Evolutionary conservation across 2,329 filamentous ascomycete genomes (phyloP).

Genomic region (Dactylella cylindrospora): DNA sequence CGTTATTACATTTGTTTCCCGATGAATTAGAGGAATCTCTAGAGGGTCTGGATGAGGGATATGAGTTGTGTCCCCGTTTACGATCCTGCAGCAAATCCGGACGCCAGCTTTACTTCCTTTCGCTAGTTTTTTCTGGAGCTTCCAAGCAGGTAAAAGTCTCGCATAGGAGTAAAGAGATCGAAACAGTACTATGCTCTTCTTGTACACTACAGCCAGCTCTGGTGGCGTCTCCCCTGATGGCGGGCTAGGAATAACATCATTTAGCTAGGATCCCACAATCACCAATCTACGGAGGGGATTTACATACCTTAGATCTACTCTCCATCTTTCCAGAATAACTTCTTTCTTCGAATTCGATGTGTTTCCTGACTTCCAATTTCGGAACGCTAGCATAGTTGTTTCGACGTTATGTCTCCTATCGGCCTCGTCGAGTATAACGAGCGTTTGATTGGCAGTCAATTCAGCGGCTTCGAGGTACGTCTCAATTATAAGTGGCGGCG

Average conservation of each 20-base stretch:
- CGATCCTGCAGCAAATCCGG: conserved; percentile 77
- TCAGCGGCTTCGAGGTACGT: conserved; percentile 79
- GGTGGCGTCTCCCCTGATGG: conserved; percentile 50
- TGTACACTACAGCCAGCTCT: conserved; percentile 84
- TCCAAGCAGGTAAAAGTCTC: conserved; percentile 82
- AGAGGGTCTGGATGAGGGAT: conserved; percentile 67
- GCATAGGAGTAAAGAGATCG: conserved; percentile 81
- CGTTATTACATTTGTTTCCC: conserved; percentile 65
- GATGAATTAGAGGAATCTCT: conserved; percentile 68
- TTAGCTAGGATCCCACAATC: neutral
- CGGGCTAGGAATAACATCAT: conserved; percentile 2
- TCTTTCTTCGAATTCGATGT: conserved; percentile 60
- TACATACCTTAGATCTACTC: conserved; percentile 72
- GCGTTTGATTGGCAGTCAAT: conserved; percentile 77
- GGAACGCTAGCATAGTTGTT: conserved; percentile 72
- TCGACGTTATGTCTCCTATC: conserved; percentile 91
- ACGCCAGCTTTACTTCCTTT: conserved; percentile 68
- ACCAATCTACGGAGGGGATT: conserved; percentile 45
- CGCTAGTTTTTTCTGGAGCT: conserved; percentile 72
- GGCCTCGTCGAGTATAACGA: conserved; percentile 83
- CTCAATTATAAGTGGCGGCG: conserved; percentile 84
- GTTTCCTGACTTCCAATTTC: conserved; percentile 50
- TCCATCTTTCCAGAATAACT: conserved; percentile 88
- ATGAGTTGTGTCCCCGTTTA: conserved; percentile 61
- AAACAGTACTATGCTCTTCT: conserved; percentile 94